Conservation (phyloP, 495 filamentous ascomycete genomes). For the Xanthoparmelia taractica region DNA sequence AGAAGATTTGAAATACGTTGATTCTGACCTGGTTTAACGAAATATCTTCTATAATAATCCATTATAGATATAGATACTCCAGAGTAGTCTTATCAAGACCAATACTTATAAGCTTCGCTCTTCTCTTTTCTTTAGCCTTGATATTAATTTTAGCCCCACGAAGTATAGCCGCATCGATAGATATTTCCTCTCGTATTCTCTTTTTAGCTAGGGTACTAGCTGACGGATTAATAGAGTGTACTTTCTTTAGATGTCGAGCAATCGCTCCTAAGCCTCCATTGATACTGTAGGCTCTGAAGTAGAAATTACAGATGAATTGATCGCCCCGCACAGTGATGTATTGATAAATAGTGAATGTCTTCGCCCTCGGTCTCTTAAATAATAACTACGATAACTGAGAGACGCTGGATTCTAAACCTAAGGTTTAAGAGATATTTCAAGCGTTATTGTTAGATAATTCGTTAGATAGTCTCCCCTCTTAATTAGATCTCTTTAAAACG, state of each 20-base stretch:
- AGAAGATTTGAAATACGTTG: not conserved
- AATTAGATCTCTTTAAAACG: too few species aligned
- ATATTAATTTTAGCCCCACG: not conserved
- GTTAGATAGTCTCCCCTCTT: too few species aligned
- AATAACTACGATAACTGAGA: not conserved
- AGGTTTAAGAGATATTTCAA: too few species aligned
- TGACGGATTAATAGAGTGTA: not conserved
- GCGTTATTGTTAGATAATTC: too few species aligned
- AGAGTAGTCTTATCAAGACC: not conserved
- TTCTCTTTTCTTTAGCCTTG: not conserved
- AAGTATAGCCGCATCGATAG: not conserved
- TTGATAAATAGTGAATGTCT: not conserved
- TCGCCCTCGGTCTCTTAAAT: not conserved
- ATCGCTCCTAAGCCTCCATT: not conserved
- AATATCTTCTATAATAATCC: not conserved
- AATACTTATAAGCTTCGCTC: not conserved
- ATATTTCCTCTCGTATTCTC: not conserved
- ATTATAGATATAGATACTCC: not conserved
- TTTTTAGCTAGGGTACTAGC: not conserved
- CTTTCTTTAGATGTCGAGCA: not conserved
- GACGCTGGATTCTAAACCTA: not conserved
- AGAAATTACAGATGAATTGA: not conserved
- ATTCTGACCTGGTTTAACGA: not conserved
- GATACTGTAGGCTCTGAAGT: not conserved
- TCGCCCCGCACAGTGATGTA: not conserved